Percentiles rank a stretch among this genome's conserved stretches.
Conservation (phyloP, 2,329 filamentous ascomycete species). For the Aspergillus candidus region DNA sequence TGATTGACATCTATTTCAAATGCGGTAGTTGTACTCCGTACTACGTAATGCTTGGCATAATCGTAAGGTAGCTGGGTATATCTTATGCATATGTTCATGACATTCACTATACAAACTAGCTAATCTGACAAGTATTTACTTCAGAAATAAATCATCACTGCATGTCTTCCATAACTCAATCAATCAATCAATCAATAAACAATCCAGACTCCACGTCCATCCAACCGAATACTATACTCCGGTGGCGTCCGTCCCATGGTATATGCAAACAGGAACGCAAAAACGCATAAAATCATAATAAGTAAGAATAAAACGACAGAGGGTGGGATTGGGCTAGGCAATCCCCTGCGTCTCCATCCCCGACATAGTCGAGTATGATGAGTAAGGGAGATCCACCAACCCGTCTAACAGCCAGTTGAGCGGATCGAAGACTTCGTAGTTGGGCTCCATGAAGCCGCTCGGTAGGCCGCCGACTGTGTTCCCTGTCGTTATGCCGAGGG, state of each 20-base stretch:
- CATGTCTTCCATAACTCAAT: no score
- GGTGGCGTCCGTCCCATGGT: slow-evolving; percentile 6
- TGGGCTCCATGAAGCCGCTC: slow-evolving; percentile 58
- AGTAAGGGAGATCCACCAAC: slow-evolving; percentile 71
- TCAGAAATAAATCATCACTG: no score
- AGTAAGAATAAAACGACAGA: slow-evolving; percentile 3
- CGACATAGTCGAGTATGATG: slow-evolving; percentile 49
- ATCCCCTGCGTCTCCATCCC: slow-evolving; percentile 41
- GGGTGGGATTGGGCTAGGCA: slow-evolving; percentile 16
- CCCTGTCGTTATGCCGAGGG: slow-evolving; percentile 24
- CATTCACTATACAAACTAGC: no score
- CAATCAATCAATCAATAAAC: background rate
- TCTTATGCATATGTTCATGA: no score
- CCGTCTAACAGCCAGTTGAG: slow-evolving; percentile 92
- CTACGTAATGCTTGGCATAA: background rate
- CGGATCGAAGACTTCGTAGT: slow-evolving; percentile 85
- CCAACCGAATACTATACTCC: background rate
- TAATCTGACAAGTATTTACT: no score
- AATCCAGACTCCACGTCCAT: slow-evolving; percentile 6
- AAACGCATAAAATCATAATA: slow-evolving; percentile 4
- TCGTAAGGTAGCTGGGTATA: background rate
- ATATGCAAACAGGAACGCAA: slow-evolving; percentile 11
- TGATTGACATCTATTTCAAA: no score
- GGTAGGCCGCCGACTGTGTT: slow-evolving; percentile 24
- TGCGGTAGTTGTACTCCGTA: no score